Evolutionary conservation across 1,139 yeast species (phyloP).

Genomic region (Diutina sp.): DNA sequence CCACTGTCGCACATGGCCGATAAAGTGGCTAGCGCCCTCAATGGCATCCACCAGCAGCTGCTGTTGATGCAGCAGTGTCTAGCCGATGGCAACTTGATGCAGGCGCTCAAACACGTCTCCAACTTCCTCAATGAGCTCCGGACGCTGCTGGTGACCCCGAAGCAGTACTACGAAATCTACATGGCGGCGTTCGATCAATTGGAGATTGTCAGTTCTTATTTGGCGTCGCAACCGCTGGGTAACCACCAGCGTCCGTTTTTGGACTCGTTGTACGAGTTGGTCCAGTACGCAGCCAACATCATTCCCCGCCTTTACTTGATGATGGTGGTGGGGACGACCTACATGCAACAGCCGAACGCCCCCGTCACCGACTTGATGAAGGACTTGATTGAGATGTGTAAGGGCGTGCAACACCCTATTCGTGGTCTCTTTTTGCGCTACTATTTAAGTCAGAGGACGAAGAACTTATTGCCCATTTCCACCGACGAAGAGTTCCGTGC

Average conservation of each 20-base stretch:
- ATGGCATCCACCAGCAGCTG: conserved; percentile 58
- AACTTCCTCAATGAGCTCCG: conserved; percentile 74
- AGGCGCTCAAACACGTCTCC: conserved; percentile 81
- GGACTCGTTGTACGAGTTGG: conserved; percentile 86
- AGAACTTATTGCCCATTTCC: conserved; percentile 47
- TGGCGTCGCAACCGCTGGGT: conserved; percentile 45
- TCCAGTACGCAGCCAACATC: conserved; percentile 90
- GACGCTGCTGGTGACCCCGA: conserved; percentile 67
- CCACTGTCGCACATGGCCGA: not conserved
- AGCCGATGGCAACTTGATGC: conserved; percentile 62
- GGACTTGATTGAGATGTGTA: conserved; percentile 96
- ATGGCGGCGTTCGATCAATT: conserved; percentile 78
- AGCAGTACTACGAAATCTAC: conserved; percentile 88
- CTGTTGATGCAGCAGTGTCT: conserved; percentile 67
- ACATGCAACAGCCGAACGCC: conserved; percentile 65
- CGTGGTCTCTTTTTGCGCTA: conserved; percentile 83
- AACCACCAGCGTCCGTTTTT: conserved; percentile 30
- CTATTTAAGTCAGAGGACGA: conserved; percentile 75
- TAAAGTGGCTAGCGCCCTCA: conserved; percentile 11
- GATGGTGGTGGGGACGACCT: conserved; percentile 91
- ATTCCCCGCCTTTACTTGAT: conserved; percentile 85
- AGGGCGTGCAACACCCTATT: conserved; percentile 95
- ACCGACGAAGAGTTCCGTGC: conserved; percentile 41
- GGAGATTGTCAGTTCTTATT: conserved; percentile 50
- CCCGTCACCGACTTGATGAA: conserved; percentile 82